Conservation (phyloP, 371 early-diverging fungal genomes). For the Mortierella sp. region DNA sequence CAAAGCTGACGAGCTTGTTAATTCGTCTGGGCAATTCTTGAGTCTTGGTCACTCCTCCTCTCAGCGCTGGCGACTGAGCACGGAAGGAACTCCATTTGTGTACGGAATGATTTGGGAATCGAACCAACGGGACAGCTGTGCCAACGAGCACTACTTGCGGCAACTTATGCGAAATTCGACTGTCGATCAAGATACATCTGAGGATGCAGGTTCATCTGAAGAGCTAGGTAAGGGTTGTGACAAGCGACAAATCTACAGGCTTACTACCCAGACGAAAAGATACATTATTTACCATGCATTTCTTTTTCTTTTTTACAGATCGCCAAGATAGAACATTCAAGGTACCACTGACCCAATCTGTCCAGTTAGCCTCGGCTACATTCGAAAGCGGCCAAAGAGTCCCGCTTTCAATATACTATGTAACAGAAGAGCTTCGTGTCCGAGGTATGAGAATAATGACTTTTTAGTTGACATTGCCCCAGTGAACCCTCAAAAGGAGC, state of each 20-base stretch:
- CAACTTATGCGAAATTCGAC: constrained; percentile 10
- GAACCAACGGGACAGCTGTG: background rate
- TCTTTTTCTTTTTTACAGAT: background rate
- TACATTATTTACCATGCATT: background rate
- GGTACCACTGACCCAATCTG: constrained; percentile 23
- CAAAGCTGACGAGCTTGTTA: background rate
- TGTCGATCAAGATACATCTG: background rate
- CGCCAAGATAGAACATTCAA: constrained; percentile 16
- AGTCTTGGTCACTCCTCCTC: background rate
- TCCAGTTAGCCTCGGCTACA: constrained; percentile 36
- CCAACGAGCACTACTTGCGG: constrained; percentile 6
- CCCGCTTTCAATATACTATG: constrained; percentile 33
- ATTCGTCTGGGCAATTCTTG: background rate
- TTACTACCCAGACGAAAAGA: background rate
- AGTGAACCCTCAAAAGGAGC: background rate
- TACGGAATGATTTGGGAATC: constrained; percentile 20
- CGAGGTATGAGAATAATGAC: constrained; percentile 18
- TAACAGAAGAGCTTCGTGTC: constrained; percentile 20
- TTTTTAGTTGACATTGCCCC: background rate
- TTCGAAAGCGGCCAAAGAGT: constrained; percentile 22
- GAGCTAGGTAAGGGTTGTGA: constrained; percentile 5
- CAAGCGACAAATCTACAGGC: background rate
- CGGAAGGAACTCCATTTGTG: constrained; percentile 13
- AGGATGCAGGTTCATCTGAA: background rate
- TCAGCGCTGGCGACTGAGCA: constrained; percentile 26